Evolutionary conservation across 139 green algal species (phyloP), one percentile per base, ranked within the genome.

Genomic region (Auxenochlorella protothecoides): DNA sequence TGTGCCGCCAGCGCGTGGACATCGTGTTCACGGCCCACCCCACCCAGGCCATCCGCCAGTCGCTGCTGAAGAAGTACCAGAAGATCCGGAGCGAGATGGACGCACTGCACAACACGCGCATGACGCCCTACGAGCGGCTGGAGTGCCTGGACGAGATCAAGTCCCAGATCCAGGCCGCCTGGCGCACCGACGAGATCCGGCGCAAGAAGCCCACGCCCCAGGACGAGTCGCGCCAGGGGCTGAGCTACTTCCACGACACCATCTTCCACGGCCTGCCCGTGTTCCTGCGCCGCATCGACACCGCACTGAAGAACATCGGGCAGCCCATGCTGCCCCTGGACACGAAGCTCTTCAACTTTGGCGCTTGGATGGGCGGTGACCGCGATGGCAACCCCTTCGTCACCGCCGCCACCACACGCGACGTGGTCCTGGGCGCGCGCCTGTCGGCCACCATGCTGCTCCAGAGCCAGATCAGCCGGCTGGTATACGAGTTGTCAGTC

Each of bases 161-260:
- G 63, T 76, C 77, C 5, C 80, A 86, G 53, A 79, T 97, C 53
- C 84, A 95, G 81, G 85, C 83, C 1, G 86, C 91, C 6, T 98
- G 93, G 93, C 79, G 92, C 60, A 98, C 93, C 3, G 93, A 98
- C 74, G 94, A 98, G 85, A 97, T 98, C 75, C 80, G 94, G 14
- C 75, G 94, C 51, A 78, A 79, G 69, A 91, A 93, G 78, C 94
- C 94, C 54, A 93, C 87, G 3, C 94, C 93, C 8, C 84, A 96
- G 86, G 93, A 97, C 68, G 93, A 98, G 86, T 96, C 95, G 86
- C 81, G 93, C 11, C 84, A 89, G 53, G 94, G 93, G 16, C 84
- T 98, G 81, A 84, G 77, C 15, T 97, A 97, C 87, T 92, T 98
- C 70, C 82, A 96, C 73, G 79, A 91, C 52, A 94, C 92, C 61